These are phyloP conservation scores for Malus domestica DNA, from an alignment of 306 rosid genomes.

Conservation along the genomic window DNA sequence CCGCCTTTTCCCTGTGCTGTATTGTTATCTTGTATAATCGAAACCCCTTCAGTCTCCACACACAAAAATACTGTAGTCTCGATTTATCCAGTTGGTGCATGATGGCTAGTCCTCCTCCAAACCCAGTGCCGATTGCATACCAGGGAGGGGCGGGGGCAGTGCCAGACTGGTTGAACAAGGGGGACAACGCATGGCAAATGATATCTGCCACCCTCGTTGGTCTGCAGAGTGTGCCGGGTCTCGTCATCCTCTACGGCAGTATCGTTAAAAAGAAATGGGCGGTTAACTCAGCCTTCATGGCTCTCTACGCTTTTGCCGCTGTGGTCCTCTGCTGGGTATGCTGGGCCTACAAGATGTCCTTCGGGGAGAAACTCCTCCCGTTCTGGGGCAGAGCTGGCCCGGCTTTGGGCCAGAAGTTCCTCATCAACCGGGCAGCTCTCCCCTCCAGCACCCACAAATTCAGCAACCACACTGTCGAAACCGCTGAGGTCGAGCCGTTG, in stretches of 20 bases:
- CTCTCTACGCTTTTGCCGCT: slow-evolving; percentile 15
- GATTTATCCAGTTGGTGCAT: too few species aligned
- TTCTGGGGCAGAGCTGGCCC: slow-evolving; percentile 11
- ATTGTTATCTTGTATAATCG: too few species aligned
- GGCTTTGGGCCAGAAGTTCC: slow-evolving; percentile 1
- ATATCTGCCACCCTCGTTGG: slow-evolving; percentile 48
- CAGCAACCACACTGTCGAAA: background rate
- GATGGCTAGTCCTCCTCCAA: slow-evolving; percentile 25
- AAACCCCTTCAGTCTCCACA: too few species aligned
- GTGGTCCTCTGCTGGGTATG: slow-evolving; percentile 13
- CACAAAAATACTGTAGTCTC: too few species aligned
- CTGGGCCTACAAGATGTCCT: slow-evolving; percentile 19
- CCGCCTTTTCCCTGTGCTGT: too few species aligned
- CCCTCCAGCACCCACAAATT: background rate
- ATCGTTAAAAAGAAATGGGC: slow-evolving; percentile 64
- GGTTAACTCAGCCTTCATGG: slow-evolving; percentile 24
- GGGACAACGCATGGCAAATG: slow-evolving; percentile 72
- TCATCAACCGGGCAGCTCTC: slow-evolving; percentile 1
- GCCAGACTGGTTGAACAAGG: slow-evolving; percentile 59
- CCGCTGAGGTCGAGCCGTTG: background rate
- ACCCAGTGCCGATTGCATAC: slow-evolving; percentile 32
- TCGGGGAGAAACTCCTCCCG: slow-evolving; percentile 9
- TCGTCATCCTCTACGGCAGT: slow-evolving; percentile 55
- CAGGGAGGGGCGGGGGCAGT: slow-evolving; percentile 24
- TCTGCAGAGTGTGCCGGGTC: slow-evolving; percentile 56